Base-by-base conservation (phyloP, 2,329 filamentous ascomycete species). In the Stachybotrys chlorohalonatus region DNA sequence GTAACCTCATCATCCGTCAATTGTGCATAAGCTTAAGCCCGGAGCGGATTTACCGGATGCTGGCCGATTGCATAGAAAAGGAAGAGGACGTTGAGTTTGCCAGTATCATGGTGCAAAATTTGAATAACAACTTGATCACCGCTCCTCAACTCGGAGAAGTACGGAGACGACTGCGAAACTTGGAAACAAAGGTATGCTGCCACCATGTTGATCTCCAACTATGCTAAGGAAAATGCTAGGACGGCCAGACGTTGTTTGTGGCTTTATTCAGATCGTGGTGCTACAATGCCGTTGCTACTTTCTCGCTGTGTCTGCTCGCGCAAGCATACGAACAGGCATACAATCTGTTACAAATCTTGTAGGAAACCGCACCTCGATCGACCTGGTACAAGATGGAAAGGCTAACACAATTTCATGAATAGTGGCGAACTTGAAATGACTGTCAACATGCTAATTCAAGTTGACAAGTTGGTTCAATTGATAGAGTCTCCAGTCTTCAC, bases 251-350 rank as follows among this genome's bases (percentile, higher is more conserved):
- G 3, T 91, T 99, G 68, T 99, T 99, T 64, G 90, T 96, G 13
- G 85, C 92, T 2, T 76, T 99, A 4, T 99, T 99, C 72, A 85
- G 90, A 55, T 95, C 93, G 5, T 99, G 94, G 94, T 99, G 94
- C 67, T 94, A 96, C 69, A 99, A 99, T 65, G 92, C 94, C 2
- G 95, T 99, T 6, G 93, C 94, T 7, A 97, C 94, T 0, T 99
- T 99, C 71, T 97, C 92, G 3, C 77, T 99, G 5, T 99, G 94
- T 66, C 78, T 99, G 36, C 84, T 99, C 52, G 94, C 94, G 1
- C 94, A 99, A 71, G 94, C 93, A 11, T 99, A 99, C 67, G 94
- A 99, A 68, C 95, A 97, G 68, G 94, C 94, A 11, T 99, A 97
- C 66, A 90, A 97, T 67, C 78, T 99, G 15, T 77, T 99, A 16